phyloP scores from a whole-genome alignment of 2,329 filamentous ascomycete species.

The Byssochlamys sp. region DNA sequence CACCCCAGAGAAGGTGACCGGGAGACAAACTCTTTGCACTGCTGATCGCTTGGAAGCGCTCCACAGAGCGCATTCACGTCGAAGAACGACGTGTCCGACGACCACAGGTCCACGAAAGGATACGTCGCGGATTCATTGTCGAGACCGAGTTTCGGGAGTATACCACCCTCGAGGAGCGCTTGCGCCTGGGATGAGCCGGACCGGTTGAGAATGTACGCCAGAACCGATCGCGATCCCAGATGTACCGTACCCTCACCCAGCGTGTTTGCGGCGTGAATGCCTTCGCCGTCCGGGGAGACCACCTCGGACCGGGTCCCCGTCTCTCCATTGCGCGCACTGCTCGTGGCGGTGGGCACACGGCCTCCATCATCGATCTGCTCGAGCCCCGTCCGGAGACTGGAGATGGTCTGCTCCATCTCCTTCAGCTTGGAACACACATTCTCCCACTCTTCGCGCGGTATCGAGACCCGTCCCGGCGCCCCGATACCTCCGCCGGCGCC shows the following conservation, averaged over 20 bases:
- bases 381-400: slow-evolving; percentile 29
- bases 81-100: slow-evolving; percentile 49
- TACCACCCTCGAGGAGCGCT: slow-evolving; percentile 51
- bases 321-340: slow-evolving; percentile 15
- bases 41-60: slow-evolving; percentile 48
- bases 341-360: slow-evolving; percentile 13
- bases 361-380: slow-evolving; percentile 26
- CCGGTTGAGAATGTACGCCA: slow-evolving; percentile 50
- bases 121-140: slow-evolving; percentile 58
- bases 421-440: slow-evolving; percentile 32
- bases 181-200: slow-evolving; percentile 41
- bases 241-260: slow-evolving; percentile 52
- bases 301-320: slow-evolving; percentile 11
- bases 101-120: slow-evolving; percentile 57
- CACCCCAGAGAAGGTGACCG: not conserved
- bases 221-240: slow-evolving; percentile 52
- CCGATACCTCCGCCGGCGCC: slow-evolving; percentile 8
- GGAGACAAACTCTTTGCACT: slow-evolving; percentile 37
- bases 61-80: slow-evolving; percentile 50
- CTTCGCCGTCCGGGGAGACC: slow-evolving; percentile 39
- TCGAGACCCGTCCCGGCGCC: slow-evolving; percentile 21
- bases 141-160: slow-evolving; percentile 53
- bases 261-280: slow-evolving; percentile 52
- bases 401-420: slow-evolving; percentile 36
- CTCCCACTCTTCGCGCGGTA: slow-evolving; percentile 37